A percentile compares a stretch with the other conserved stretches of the same genome.
Evolutionary conservation across 2,329 filamentous ascomycete species (phyloP).

Genomic region (Blastomyces emzantsi): DNA sequence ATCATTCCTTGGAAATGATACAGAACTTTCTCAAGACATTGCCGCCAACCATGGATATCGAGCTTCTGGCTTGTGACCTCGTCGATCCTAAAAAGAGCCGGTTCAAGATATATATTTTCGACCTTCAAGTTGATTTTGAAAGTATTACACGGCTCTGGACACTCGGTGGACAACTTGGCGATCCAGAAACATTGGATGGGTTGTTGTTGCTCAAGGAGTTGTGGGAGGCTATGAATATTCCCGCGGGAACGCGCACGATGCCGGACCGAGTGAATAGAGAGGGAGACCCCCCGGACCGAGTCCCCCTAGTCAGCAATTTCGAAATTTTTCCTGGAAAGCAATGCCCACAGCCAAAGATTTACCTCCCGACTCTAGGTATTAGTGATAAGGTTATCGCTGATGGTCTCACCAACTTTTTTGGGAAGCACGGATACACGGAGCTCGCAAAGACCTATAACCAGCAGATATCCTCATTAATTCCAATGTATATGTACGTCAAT

Average conservation of each 20-base stretch:
- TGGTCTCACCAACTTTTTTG: constrained; percentile 6
- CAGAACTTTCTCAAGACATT: constrained; percentile 10
- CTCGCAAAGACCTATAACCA: neutral
- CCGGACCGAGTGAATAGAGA: constrained; percentile 9
- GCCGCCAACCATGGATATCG: constrained; percentile 4
- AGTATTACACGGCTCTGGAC: constrained; percentile 18
- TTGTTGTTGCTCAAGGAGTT: constrained; percentile 16
- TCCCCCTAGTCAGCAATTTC: neutral
- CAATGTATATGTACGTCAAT: neutral
- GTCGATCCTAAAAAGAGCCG: constrained; percentile 14
- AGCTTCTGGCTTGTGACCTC: constrained; percentile 17
- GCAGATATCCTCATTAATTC: neutral
- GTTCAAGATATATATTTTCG: constrained; percentile 18
- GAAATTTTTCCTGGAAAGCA: neutral
- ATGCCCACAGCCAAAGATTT: neutral
- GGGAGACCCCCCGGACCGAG: constrained; percentile 12
- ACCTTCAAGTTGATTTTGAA: constrained; percentile 14
- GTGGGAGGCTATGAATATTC: constrained; percentile 14
- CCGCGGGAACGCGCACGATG: constrained; percentile 12
- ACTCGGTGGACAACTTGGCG: constrained; percentile 15
- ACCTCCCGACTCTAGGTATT: neutral
- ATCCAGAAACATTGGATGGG: constrained; percentile 11
- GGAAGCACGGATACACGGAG: neutral
- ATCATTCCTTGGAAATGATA: neutral
- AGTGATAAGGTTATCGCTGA: neutral